Percentiles rank a stretch among this genome's conserved stretches.
Conservation (phyloP, 2,329 filamentous ascomycete species). For the Verticillium klebahnii region DNA sequence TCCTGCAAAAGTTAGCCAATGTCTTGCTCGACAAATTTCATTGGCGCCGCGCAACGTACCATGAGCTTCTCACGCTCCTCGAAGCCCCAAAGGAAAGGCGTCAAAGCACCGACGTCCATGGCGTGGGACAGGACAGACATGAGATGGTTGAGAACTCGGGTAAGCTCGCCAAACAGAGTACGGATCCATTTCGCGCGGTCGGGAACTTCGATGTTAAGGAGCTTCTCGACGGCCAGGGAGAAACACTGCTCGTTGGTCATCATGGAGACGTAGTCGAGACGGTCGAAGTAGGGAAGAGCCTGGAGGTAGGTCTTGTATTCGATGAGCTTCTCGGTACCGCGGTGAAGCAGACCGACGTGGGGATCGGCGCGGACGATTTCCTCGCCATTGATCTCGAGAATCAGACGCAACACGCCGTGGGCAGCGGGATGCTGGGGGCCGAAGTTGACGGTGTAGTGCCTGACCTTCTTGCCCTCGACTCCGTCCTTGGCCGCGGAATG, state of each 20-base stretch:
- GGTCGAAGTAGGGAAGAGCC: conserved; percentile 97
- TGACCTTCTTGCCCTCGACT: conserved; percentile 71
- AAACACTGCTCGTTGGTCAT: conserved; percentile 99
- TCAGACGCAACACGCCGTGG: conserved; percentile 95
- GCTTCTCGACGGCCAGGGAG: conserved; percentile 92
- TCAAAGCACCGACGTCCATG: conserved; percentile 98
- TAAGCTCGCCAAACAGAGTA: conserved; percentile 93
- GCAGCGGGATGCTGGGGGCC: conserved; percentile 97
- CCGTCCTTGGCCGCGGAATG: conserved; percentile 44
- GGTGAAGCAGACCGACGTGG: conserved; percentile 92
- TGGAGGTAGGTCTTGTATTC: conserved; percentile 99
- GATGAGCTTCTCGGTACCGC: conserved; percentile 98
- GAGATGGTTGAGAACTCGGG: conserved; percentile 89
- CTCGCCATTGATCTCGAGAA: conserved; percentile 96
- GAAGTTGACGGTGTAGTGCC: conserved; percentile 99
- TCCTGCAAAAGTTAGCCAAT: conserved; percentile 55
- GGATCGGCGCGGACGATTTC: conserved; percentile 96
- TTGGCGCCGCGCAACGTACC: conserved; percentile 51
- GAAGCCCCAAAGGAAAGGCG: conserved; percentile 98
- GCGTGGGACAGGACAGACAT: conserved; percentile 97
- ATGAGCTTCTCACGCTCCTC: conserved; percentile 99
- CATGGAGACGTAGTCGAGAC: conserved; percentile 98
- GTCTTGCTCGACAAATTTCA: not conserved
- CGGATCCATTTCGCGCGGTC: conserved; percentile 95
- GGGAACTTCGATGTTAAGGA: conserved; percentile 94